Evolutionary conservation across 345 rosid genomes (phyloP).

Genomic region (Turnera subulata): DNA sequence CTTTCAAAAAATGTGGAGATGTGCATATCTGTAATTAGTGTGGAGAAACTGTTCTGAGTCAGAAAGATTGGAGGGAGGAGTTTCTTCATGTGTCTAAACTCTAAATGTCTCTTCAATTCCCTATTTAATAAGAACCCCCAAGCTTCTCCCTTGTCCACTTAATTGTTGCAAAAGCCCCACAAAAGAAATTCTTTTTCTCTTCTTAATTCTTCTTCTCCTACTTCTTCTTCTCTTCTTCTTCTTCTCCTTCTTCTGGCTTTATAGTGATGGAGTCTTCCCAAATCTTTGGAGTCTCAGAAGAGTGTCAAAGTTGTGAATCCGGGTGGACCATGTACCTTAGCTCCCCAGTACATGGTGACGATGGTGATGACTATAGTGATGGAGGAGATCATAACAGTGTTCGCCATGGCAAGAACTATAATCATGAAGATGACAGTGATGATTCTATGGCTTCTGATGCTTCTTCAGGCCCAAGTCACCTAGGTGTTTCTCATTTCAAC

Average conservation of each 20-base stretch:
- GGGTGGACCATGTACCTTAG: conserved; percentile 75
- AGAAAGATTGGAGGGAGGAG: conserved; percentile 3
- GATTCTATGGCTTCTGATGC: conserved; percentile 79
- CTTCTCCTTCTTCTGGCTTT: conserved; percentile 2
- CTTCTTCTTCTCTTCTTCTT: neutral
- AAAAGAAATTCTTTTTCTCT: neutral
- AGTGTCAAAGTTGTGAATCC: conserved; percentile 58
- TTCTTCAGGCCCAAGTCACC: conserved; percentile 53
- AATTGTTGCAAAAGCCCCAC: neutral
- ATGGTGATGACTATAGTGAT: conserved; percentile 9
- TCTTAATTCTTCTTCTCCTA: neutral
- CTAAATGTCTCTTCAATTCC: conserved; percentile 2
- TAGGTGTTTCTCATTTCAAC: conserved; percentile 18
- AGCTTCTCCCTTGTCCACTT: neutral
- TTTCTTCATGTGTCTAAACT: conserved; percentile 11
- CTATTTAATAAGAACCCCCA: conserved; percentile 18
- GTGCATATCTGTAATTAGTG: conserved; percentile 30
- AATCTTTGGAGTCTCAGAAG: conserved; percentile 38
- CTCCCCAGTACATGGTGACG: conserved; percentile 31
- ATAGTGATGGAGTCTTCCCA: conserved; percentile 49
- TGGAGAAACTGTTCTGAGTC: conserved; percentile 14
- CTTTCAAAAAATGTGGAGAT: conserved; percentile 23
- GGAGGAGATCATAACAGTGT: conserved; percentile 3
- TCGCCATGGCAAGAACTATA: conserved; percentile 12
- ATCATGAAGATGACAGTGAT: conserved; percentile 16